phyloP scores from a whole-genome alignment of 129 eudicot species.

The Chrysanthemum makinoi region DNA sequence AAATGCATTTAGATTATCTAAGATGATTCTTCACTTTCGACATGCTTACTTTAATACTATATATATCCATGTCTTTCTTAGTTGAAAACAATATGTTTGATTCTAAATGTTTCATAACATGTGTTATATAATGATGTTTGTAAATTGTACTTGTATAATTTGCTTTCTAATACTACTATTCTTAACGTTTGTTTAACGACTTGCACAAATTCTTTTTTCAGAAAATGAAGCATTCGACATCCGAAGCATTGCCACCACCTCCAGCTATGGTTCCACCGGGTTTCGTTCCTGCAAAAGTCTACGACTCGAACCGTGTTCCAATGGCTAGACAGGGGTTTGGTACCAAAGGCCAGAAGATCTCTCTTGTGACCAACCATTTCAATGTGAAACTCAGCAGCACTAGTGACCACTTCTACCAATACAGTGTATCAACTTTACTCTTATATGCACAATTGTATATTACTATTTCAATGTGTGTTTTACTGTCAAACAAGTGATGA shows the following conservation, averaged over 20 bases:
- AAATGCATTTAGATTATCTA: no score
- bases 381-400: constrained; percentile 34
- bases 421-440: constrained; percentile 35
- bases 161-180: neutral
- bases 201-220: neutral
- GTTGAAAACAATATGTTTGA: no score
- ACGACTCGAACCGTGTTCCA: constrained; percentile 20
- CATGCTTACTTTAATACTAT: no score
- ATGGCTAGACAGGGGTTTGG: constrained; percentile 41
- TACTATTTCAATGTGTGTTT: neutral
- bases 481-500: neutral
- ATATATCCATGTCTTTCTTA: neutral
- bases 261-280: constrained; percentile 45
- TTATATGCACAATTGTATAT: neutral
- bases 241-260: constrained; percentile 41
- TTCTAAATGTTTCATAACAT: no score
- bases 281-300: constrained; percentile 17
- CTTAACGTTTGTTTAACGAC: no score
- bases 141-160: neutral
- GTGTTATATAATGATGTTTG: neutral
- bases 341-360: constrained; percentile 37
- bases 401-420: constrained; percentile 47
- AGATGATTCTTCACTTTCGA: no score
- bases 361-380: constrained; percentile 48
- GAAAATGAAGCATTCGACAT: constrained; percentile 11